phyloP scores from a whole-genome alignment of 73 alveolate genomes.

The Paramecium pentaurelia region DNA sequence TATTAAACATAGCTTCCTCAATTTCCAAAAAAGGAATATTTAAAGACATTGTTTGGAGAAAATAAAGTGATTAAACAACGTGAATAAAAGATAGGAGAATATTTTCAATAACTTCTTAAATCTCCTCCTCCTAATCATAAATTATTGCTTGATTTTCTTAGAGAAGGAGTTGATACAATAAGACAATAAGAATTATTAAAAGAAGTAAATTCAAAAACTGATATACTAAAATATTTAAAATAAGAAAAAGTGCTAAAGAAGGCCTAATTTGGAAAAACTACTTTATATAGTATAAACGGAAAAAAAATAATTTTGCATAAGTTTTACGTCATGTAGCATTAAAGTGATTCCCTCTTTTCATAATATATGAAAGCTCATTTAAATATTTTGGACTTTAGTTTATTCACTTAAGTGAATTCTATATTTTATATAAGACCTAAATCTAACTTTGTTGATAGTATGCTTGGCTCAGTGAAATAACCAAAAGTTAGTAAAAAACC shows the following conservation, averaged over 20 bases:
- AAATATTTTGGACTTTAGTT: background rate
- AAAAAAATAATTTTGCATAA: slow-evolving; percentile 10
- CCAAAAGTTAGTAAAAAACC: background rate
- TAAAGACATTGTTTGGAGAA: background rate
- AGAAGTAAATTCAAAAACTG: background rate
- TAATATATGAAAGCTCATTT: background rate
- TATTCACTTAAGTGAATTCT: background rate
- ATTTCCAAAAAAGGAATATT: slow-evolving; percentile 18
- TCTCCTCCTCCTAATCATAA: slow-evolving; percentile 9
- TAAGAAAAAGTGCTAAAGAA: background rate
- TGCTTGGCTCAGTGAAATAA: background rate
- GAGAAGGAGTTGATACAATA: background rate
- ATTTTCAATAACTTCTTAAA: background rate
- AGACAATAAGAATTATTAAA: background rate
- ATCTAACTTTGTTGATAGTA: background rate
- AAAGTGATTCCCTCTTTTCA: background rate
- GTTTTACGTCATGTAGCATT: background rate
- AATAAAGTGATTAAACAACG: background rate
- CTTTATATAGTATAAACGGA: background rate
- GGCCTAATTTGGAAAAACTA: background rate
- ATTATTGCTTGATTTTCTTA: background rate
- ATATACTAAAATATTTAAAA: background rate
- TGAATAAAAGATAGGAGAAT: background rate
- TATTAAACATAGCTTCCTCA: background rate
- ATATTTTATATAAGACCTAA: slow-evolving; percentile 1